Base-by-base conservation (phyloP, 192 early-diverging fungal genomes). In the Umbelopsis sp. region DNA sequence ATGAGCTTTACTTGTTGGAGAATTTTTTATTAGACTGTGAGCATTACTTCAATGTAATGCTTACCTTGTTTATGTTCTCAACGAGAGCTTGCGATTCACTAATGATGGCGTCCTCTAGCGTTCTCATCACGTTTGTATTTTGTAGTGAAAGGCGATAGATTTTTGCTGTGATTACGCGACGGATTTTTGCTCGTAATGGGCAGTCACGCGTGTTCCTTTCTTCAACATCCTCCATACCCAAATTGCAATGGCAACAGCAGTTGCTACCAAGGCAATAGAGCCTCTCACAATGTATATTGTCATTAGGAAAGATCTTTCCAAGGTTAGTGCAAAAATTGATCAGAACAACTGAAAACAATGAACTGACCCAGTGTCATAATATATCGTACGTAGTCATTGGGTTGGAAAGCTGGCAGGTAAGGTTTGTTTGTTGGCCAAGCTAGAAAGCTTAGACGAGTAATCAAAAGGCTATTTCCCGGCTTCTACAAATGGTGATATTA, bases 281-380 rank as follows among this genome's bases (percentile, higher is more conserved):
- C 88, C 87, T 20, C 82, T 91, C 52, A 92, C 90, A 26, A 90
- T 94, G 85, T 94, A 89, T 68, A 86, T 94, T 70, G 88, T 93
- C 45, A 84, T 94, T 69, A 84, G 93, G 32, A 92, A 91, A 73
- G 93, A 94, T 71, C 80, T 94, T 7, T 79, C 83, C 47, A 91
- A 92, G 84, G 91, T 90, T 80, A 43, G 11, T 17, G 20, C 31
- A 16, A 7, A 32, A 59, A 62, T 41, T 70, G 24, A 62, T 41
- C 9, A 6, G 8, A 65, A 14, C 51, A 69, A 66, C 56, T 53
- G 36, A 16, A 20, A n/a, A n/a, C 10, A n/a, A 20, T 49, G 16
- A 20, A 20, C 47, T 49, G 47, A 49, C 47, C 16, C 47, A n/a
- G n/a, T 49, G 31, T 32, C 34, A 20, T 32, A 6, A 4, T 20